Conservation (phyloP, 345 rosid genomes). For the Garcia nutans region DNA sequence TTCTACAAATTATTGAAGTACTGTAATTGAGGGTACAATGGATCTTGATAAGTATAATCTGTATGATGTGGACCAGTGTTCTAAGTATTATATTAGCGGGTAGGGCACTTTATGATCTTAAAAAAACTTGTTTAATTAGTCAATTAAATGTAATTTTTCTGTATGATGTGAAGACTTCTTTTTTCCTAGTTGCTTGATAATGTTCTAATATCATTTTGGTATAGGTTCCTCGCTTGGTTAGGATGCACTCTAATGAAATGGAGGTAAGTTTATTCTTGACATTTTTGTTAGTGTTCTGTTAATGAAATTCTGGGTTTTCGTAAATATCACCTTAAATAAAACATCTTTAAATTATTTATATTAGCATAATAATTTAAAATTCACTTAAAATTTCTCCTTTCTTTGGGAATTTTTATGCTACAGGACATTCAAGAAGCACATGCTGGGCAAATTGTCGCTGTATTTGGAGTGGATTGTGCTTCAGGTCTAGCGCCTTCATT, state of each 20-base stretch:
- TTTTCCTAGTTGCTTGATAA: conserved; percentile 6
- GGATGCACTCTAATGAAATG: conserved; percentile 98
- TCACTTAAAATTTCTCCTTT: not conserved
- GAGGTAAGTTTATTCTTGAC: conserved; percentile 50
- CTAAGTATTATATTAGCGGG: not conserved
- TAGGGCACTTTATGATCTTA: not conserved
- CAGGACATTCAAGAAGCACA: conserved; percentile 99
- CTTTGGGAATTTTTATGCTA: conserved; percentile 10
- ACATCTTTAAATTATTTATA: not conserved
- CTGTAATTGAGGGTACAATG: not conserved
- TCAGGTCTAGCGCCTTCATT: conserved; percentile 52
- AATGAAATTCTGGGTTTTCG: not conserved
- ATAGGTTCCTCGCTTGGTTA: conserved; percentile 91
- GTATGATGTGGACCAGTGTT: not conserved
- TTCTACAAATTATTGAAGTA: not conserved
- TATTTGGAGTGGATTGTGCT: conserved; percentile 98
- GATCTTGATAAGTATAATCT: not conserved
- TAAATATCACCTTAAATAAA: not conserved
- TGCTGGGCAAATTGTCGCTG: conserved; percentile 98
- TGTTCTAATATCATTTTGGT: conserved; percentile 22
- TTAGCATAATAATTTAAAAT: not conserved
- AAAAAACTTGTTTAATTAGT: too few species aligned
- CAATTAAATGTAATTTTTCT: not conserved
- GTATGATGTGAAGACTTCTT: not conserved
- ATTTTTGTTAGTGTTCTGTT: conserved; percentile 7